These are phyloP conservation scores for Teratosphaeria gauchensis DNA, from an alignment of 2,329 filamentous ascomycete species.

Conservation along the genomic window DNA sequence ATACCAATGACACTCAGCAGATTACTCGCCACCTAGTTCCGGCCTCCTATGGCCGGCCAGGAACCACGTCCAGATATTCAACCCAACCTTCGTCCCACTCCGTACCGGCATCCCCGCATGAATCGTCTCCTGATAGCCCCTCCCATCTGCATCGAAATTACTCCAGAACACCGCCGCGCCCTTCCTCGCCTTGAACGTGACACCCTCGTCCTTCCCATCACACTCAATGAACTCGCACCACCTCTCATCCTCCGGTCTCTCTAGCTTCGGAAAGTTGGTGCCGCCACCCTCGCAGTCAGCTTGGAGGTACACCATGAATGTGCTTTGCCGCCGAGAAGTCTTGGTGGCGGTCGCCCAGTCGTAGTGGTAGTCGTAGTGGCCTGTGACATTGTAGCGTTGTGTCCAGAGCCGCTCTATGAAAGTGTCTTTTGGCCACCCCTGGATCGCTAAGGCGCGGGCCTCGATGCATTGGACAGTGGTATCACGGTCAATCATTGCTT, in stretches of 20 bases:
- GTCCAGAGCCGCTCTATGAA: constrained; percentile 54
- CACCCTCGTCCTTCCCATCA: constrained; percentile 28
- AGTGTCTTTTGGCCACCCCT: constrained; percentile 49
- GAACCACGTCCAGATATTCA: constrained; percentile 58
- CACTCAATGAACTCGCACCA: constrained; percentile 54
- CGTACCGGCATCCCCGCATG: constrained; percentile 51
- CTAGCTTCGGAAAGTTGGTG: constrained; percentile 49
- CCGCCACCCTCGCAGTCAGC: constrained; percentile 48
- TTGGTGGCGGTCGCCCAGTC: constrained; percentile 42
- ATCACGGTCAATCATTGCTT: constrained; percentile 38
- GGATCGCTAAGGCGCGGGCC: constrained; percentile 47
- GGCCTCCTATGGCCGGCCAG: neutral
- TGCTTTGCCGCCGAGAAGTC: constrained; percentile 36
- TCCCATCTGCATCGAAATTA: constrained; percentile 47
- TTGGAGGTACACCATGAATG: constrained; percentile 53
- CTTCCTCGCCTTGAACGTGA: constrained; percentile 49
- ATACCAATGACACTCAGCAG: neutral
- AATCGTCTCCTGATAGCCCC: constrained; percentile 49
- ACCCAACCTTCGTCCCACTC: constrained; percentile 47
- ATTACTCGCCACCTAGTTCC: neutral
- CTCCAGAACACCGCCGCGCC: constrained; percentile 55
- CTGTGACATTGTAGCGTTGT: constrained; percentile 48
- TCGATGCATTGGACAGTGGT: constrained; percentile 49
- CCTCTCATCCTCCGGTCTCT: constrained; percentile 30
- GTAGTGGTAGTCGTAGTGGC: constrained; percentile 51